Evolutionary conservation across 805 yeast species (phyloP), one percentile per base, ranked within the genome.

Genomic region (Monosporozyma siamensis): DNA sequence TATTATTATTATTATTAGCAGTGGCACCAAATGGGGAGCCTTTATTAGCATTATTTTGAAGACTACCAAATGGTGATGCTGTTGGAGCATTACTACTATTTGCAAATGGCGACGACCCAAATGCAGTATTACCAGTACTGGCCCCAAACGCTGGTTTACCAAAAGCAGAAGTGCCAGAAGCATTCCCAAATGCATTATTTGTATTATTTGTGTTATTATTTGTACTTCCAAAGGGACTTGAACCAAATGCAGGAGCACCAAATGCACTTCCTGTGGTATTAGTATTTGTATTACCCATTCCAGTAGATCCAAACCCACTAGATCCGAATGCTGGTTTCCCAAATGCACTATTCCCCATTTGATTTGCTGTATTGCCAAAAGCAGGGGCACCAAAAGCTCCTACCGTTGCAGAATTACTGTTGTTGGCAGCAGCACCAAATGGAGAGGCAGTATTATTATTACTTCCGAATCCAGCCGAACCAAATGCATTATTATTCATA

Each of bases 291-390:
- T n/a, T 34, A 9, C 37, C 37, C 11, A 37, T 4, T 10, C 44
- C 38, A 18, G 17, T 15, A 2, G 41, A 24, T 15, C 40, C 40
- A 17, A 37, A 9, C 6, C 44, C 38, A 18, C 20, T 11, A 3
- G 41, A 24, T 21, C 59, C 58, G 48, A 56, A 58, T 12, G 56
- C 39, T 34, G 51, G 44, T 18, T 41, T 34, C 15, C 59, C 56
- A 41, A 53, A 47, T 3, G 54, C 49, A 29, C 36, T 14, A 12
- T 22, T 12, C 8, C 40, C 39, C 12, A 12, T 18, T 32, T 32
- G 35, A 5, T 20, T 11, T 15, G 14, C 42, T 20, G 37, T 29
- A 17, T 14, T 26, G 5, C 61, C 59, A 45, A 62, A 57, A 31
- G 65, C 48, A 25, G 46, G 45, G 4, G 56, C 23, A 5, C 44